Base-by-base conservation (phyloP, 148 eudicot species). In the Cornus kousa region DNA sequence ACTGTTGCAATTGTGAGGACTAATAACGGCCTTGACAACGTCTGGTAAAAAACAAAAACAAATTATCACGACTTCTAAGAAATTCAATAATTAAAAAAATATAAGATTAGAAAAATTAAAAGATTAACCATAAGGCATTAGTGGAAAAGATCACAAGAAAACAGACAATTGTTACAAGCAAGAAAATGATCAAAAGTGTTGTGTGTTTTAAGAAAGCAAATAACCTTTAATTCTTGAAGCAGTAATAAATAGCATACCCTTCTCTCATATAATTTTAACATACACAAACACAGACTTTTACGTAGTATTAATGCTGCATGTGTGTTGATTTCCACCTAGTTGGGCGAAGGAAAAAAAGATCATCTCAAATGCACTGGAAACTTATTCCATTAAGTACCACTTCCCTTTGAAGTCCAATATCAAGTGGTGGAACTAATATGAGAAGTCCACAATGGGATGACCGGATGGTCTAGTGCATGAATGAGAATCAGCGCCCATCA, bases 1-100 rank as follows among this genome's bases (percentile, higher is more conserved):
- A 83, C 57, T 35, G 91, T 84, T 43, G 88, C 86, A 72, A 91
- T 75, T 39, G 92, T 84, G 50, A 91, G 89, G 73, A 82, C 72
- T 67, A 91, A 46, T 75, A 91, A 82, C 70, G 94, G 94, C 79
- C 83, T 87, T 10, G 90, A 91, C 81, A 91, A 80, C 65, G 64
- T 80, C 94, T 91, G 77, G 75, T 62, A 85, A 33, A 73, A 79
- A 5, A 43, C 13, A 74, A 43, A 43, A 5, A 33, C 5, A 71
- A 31, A 62, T 62, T 50, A 70, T 43, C 50, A 60, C 20, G 17
- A 53, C 59, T 53, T 11, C 19, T 2, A 62, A 62, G 66, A 62
- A 6, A 62, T 62, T 10, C 53, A 73, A 59, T 35, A 31, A 55
- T 14, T 14, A 69, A 14, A 35, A 39, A 46, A 0, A 40, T 13